Evolutionary conservation across 2,329 filamentous ascomycete species (phyloP).

Genomic region (Penicillium freii): DNA sequence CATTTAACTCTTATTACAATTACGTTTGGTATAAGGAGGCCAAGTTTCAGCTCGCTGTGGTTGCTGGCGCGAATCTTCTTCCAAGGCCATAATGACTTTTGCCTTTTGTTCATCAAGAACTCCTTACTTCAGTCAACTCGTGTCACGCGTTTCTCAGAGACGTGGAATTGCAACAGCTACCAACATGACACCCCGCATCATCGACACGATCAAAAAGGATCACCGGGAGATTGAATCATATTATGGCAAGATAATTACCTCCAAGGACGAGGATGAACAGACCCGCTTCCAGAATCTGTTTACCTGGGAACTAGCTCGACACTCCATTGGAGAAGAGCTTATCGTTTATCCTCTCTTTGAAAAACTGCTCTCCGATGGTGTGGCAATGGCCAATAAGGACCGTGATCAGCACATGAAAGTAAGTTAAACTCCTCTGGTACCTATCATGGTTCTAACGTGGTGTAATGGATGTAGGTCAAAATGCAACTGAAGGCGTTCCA

Average conservation of each 20-base stretch:
- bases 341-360: constrained; percentile 55
- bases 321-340: constrained; percentile 51
- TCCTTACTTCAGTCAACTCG: not conserved
- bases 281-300: constrained; percentile 49
- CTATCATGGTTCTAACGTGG: not conserved
- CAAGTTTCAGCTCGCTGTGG: not conserved
- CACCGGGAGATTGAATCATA: constrained; percentile 42
- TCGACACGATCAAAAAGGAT: constrained; percentile 40
- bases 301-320: constrained; percentile 51
- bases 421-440: not conserved
- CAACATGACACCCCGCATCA: constrained; percentile 16
- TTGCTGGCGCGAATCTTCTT: not conserved
- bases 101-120: not conserved
- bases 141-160: not conserved
- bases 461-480: constrained; percentile 45
- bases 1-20: not conserved
- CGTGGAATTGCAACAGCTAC: constrained; percentile 1
- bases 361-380: constrained; percentile 45
- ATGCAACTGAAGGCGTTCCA: constrained; percentile 51
- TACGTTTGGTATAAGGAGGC: not conserved
- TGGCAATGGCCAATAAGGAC: constrained; percentile 47
- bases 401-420: constrained; percentile 44
- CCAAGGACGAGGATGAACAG: constrained; percentile 35
- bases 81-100: not conserved
- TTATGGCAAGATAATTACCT: constrained; percentile 43